These are phyloP conservation scores for Ophidiomyces ophidiicola DNA, from an alignment of 2,329 filamentous ascomycete species.

Conservation along the genomic window DNA sequence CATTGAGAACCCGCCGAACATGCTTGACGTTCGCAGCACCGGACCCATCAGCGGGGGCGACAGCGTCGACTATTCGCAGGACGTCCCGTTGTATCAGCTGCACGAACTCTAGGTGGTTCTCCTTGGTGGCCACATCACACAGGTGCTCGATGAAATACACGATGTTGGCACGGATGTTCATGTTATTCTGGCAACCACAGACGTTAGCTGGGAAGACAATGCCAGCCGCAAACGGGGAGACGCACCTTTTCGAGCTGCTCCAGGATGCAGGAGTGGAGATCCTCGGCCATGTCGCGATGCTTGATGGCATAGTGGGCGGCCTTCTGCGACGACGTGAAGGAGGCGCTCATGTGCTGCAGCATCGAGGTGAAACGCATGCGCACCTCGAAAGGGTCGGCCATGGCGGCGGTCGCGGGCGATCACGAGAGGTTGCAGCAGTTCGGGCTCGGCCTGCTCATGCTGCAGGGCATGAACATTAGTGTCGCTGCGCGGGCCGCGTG, in stretches of 20 bases:
- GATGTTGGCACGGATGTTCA: slow-evolving; percentile 96
- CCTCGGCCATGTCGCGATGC: slow-evolving; percentile 89
- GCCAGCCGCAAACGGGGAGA: slow-evolving; percentile 5
- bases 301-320: slow-evolving; percentile 90
- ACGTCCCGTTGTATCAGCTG: slow-evolving; percentile 94
- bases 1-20: slow-evolving; percentile 65
- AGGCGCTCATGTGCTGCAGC: slow-evolving; percentile 82
- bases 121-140: slow-evolving; percentile 69
- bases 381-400: slow-evolving; percentile 90
- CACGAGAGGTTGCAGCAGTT: too few relatives aligned
- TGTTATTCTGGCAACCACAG: slow-evolving; percentile 54
- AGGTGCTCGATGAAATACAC: slow-evolving; percentile 98
- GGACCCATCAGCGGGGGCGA: slow-evolving; percentile 73
- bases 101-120: slow-evolving; percentile 68
- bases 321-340: slow-evolving; percentile 77
- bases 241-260: slow-evolving; percentile 79
- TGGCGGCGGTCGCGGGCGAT: slow-evolving; percentile 35
- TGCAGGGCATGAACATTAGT: neutral
- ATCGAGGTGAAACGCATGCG: slow-evolving; percentile 91
- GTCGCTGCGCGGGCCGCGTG: neutral
- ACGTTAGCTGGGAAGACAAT: neutral
- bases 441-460: too few relatives aligned
- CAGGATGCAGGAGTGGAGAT: slow-evolving; percentile 91
- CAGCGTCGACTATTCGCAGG: slow-evolving; percentile 77
- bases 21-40: slow-evolving; percentile 92